These are phyloP conservation scores for Nicotiana sylvestris DNA, from an alignment of 257 asterid species.

Conservation along the genomic window DNA sequence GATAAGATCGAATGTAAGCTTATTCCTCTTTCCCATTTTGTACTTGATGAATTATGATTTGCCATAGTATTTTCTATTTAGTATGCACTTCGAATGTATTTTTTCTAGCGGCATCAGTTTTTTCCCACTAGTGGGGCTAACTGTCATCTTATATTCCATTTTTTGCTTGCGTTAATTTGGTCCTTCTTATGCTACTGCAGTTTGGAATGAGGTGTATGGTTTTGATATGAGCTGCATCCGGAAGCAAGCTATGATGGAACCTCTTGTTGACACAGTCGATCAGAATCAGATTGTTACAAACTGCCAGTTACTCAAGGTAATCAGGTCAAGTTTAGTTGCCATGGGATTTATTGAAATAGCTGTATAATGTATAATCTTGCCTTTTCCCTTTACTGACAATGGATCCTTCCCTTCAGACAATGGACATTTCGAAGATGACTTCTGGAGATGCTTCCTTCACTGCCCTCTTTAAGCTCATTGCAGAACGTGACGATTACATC, in stretches of 20 bases:
- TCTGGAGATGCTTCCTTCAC: conserved; percentile 83
- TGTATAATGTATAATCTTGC: neutral
- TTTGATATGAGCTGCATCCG: conserved; percentile 97
- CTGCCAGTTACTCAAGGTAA: conserved; percentile 83
- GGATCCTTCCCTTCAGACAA: conserved; percentile 45
- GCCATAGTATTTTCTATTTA: neutral
- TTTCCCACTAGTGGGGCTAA: neutral
- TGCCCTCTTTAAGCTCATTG: conserved; percentile 95
- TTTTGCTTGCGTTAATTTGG: neutral
- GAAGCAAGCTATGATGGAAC: conserved; percentile 84
- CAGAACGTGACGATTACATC: conserved; percentile 86
- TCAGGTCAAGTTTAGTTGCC: conserved; percentile 5
- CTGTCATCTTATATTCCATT: neutral
- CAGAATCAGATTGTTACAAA: conserved; percentile 90
- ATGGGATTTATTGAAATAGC: conserved; percentile 1
- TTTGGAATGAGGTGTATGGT: conserved; percentile 87
- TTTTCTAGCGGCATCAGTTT: neutral
- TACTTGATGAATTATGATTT: conserved; percentile 7
- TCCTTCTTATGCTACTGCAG: conserved; percentile 35
- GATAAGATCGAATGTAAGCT: conserved; percentile 92
- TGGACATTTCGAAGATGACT: conserved; percentile 96
- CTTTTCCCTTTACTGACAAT: neutral
- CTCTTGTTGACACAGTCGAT: conserved; percentile 93
- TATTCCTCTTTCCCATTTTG: conserved; percentile 12
- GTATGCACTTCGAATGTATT: neutral